phyloP scores from a whole-genome alignment of 1,284 basidiomycete species.

The Cryptococcus floricola region DNA sequence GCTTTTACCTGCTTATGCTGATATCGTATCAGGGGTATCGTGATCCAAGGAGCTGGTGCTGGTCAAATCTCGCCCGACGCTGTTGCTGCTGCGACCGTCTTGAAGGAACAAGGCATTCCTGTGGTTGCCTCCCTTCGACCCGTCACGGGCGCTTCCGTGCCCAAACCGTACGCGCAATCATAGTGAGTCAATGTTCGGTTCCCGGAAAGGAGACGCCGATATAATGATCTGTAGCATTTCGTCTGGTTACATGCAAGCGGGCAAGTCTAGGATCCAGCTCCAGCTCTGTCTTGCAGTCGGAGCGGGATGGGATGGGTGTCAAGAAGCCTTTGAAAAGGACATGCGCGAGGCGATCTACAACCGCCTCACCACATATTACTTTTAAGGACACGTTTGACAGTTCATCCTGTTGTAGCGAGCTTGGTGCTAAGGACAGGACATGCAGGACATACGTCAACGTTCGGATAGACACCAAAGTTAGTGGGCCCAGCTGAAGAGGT shows the following conservation, averaged over 20 bases:
- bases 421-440: no score
- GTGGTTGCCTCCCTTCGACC: conserved; percentile 13
- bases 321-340: conserved; percentile 14
- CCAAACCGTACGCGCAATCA: conserved; percentile 3
- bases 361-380: conserved; percentile 3
- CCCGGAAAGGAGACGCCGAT: neutral
- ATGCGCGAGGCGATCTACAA: conserved; percentile 12
- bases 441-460: no score
- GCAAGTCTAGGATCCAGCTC: conserved; percentile 14
- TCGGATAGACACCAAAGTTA: no score
- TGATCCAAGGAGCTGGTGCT: conserved; percentile 16
- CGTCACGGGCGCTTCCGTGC: conserved; percentile 8
- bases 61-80: conserved; percentile 9
- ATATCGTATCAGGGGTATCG: conserved; percentile 7
- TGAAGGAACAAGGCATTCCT: conserved; percentile 10
- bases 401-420: no score
- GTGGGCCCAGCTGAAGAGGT: no score
- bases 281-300: conserved; percentile 16
- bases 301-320: conserved; percentile 12
- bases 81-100: conserved; percentile 1
- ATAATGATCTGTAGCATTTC: conserved; percentile 3
- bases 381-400: neutral
- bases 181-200: conserved; percentile 3
- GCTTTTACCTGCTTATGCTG: neutral
- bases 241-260: conserved; percentile 14